Conservation (phyloP, 495 filamentous ascomycete genomes). For the Xylaria sp. region DNA sequence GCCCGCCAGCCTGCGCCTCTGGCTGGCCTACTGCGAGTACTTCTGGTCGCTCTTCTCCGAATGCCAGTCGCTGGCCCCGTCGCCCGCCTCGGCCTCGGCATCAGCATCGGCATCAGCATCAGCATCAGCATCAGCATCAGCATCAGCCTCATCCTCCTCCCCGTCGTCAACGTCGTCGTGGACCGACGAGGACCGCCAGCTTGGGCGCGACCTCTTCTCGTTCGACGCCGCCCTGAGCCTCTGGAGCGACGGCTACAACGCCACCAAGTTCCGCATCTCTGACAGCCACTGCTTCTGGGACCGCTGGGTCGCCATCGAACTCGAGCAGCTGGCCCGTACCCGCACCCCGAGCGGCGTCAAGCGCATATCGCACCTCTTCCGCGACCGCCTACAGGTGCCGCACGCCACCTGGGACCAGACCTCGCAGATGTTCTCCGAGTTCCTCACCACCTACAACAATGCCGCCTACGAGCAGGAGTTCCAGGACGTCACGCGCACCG, state of each 20-base stretch:
- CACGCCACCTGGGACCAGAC: constrained; percentile 88
- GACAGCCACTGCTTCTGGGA: constrained; percentile 93
- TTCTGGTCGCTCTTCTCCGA: constrained; percentile 76
- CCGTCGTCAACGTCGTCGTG: constrained; percentile 51
- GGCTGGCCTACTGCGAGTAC: constrained; percentile 89
- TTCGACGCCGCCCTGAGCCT: constrained; percentile 76
- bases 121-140: constrained; percentile 29
- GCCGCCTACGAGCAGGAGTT: constrained; percentile 80
- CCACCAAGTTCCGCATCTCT: constrained; percentile 79
- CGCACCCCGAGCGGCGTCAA: constrained; percentile 65
- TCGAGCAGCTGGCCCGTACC: constrained; percentile 60
- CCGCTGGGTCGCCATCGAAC: constrained; percentile 70
- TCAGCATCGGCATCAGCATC: constrained; percentile 28
- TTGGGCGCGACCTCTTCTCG: constrained; percentile 81
- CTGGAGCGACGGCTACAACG: constrained; percentile 78
- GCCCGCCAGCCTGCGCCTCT: constrained; percentile 81
- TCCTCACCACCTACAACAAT: constrained; percentile 79
- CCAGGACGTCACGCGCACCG: constrained; percentile 68
- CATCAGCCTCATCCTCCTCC: background rate
- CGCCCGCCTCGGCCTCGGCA: constrained; percentile 4
- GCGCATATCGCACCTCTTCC: constrained; percentile 72
- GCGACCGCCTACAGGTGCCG: constrained; percentile 75
- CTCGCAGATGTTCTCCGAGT: constrained; percentile 80
- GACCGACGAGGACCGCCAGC: constrained; percentile 75
- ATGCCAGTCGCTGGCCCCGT: constrained; percentile 53